These are phyloP conservation scores for Hypoxylon trugodes DNA, from an alignment of 495 filamentous ascomycete genomes.

Conservation along the genomic window DNA sequence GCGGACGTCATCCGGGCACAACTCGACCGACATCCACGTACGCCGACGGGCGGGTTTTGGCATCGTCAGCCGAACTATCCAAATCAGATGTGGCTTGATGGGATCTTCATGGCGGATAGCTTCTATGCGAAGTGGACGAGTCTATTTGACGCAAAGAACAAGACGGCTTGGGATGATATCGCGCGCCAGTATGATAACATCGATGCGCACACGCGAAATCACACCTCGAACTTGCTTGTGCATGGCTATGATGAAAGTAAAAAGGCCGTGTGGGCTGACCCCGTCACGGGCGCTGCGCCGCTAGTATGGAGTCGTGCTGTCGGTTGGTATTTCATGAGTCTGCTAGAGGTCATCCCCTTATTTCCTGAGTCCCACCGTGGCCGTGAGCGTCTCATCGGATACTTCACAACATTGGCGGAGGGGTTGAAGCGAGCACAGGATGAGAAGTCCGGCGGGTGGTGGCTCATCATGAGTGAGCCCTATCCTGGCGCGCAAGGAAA, in stretches of 20 bases:
- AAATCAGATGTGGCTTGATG: slow-evolving; percentile 67
- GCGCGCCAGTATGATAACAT: slow-evolving; percentile 62
- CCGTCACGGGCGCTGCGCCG: slow-evolving; percentile 62
- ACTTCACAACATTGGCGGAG: slow-evolving; percentile 52
- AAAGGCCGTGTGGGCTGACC: slow-evolving; percentile 64
- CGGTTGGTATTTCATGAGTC: slow-evolving; percentile 68
- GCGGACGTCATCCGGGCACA: slow-evolving; percentile 57
- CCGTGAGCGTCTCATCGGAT: slow-evolving; percentile 44
- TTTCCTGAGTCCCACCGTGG: slow-evolving; percentile 49
- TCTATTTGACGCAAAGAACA: slow-evolving; percentile 50
- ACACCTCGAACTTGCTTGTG: slow-evolving; percentile 56
- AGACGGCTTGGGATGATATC: slow-evolving; percentile 54
- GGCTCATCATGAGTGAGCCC: slow-evolving; percentile 62
- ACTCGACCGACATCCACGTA: slow-evolving; percentile 57
- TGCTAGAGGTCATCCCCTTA: slow-evolving; percentile 63
- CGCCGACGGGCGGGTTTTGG: slow-evolving; percentile 62
- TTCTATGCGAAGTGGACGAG: slow-evolving; percentile 60
- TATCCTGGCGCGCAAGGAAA: slow-evolving; percentile 58
- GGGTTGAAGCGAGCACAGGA: slow-evolving; percentile 58
- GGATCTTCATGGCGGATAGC: slow-evolving; percentile 61
- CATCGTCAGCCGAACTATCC: slow-evolving; percentile 58
- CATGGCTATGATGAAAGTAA: slow-evolving; percentile 68
- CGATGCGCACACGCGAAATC: slow-evolving; percentile 59
- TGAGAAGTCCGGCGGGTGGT: slow-evolving; percentile 62
- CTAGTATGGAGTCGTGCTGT: slow-evolving; percentile 66